Evolutionary conservation across 2,329 filamentous ascomycete genomes (phyloP).

Genomic region (Botrytis sinoallii): DNA sequence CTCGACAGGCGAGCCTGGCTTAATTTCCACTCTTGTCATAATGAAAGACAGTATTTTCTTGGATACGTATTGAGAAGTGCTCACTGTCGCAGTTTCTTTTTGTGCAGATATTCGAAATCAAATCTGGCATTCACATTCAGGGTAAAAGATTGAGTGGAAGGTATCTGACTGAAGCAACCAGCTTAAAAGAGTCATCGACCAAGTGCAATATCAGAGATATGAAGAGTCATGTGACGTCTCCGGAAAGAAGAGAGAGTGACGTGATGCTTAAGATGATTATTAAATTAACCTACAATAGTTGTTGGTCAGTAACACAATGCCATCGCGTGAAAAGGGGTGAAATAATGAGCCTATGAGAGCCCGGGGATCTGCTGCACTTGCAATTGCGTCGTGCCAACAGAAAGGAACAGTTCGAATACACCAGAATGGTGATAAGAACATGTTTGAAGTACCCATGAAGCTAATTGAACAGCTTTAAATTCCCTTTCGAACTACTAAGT

Average conservation of each 20-base stretch:
- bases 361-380: background rate
- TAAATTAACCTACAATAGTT: background rate
- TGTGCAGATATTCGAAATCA: background rate
- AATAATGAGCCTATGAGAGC: background rate
- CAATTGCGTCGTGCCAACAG: background rate
- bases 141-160: background rate
- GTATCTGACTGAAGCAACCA: background rate
- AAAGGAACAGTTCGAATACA: background rate
- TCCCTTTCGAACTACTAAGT: too few relatives aligned
- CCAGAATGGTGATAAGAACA: background rate
- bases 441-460: background rate
- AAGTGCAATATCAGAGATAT: background rate
- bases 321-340: conserved; percentile 1
- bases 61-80: background rate
- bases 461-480: background rate
- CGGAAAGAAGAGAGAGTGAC: background rate
- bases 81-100: background rate
- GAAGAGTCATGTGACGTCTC: background rate
- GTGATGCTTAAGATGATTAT: background rate
- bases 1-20: conserved; percentile 17
- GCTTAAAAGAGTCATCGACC: background rate
- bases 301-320: background rate
- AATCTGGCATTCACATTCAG: background rate
- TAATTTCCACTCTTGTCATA: conserved; percentile 18
- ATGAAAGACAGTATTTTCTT: background rate